Evolutionary conservation across 495 filamentous ascomycete species (phyloP).

Genomic region (Darksidea phi): DNA sequence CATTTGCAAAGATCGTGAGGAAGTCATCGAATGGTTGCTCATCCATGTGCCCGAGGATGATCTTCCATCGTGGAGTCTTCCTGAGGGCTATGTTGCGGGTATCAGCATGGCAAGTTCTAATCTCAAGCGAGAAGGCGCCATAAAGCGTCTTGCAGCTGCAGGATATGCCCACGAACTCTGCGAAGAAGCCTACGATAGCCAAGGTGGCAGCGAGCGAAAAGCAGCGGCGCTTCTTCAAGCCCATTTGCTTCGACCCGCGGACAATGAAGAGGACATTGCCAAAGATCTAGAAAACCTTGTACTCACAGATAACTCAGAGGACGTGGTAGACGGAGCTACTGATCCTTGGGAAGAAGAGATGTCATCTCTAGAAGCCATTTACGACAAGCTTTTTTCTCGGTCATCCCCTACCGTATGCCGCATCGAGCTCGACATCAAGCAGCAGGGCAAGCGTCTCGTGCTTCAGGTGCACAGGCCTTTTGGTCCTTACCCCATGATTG

Average conservation of each 20-base stretch:
- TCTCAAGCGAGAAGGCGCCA: slow-evolving; percentile 69
- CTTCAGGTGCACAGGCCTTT: slow-evolving; percentile 56
- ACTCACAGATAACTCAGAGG: neutral
- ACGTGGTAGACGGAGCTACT: slow-evolving; percentile 36
- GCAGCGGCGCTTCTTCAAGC: slow-evolving; percentile 77
- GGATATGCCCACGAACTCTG: slow-evolving; percentile 87
- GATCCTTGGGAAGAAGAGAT: slow-evolving; percentile 83
- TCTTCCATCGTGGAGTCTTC: slow-evolving; percentile 81
- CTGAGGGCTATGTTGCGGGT: slow-evolving; percentile 84
- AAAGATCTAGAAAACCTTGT: slow-evolving; percentile 18
- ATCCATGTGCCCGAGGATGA: slow-evolving; percentile 98
- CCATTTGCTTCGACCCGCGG: slow-evolving; percentile 54
- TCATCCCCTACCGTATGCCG: slow-evolving; percentile 61
- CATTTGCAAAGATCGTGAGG: slow-evolving; percentile 89
- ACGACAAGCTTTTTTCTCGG: slow-evolving; percentile 60
- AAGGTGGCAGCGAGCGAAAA: slow-evolving; percentile 67
- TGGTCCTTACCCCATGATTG: slow-evolving; percentile 66
- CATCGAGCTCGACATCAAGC: slow-evolving; percentile 54
- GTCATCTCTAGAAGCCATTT: slow-evolving; percentile 76
- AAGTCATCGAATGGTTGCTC: slow-evolving; percentile 87
- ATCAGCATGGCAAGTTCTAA: slow-evolving; percentile 79
- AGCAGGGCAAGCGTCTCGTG: slow-evolving; percentile 41
- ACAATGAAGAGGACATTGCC: slow-evolving; percentile 19
- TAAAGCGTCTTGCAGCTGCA: slow-evolving; percentile 76
- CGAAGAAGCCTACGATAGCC: slow-evolving; percentile 65